Percentiles rank a stretch among this genome's conserved stretches.
Evolutionary conservation across 2,329 filamentous ascomycete species (phyloP).

Genomic region (Rhinocladiella mackenziei): DNA sequence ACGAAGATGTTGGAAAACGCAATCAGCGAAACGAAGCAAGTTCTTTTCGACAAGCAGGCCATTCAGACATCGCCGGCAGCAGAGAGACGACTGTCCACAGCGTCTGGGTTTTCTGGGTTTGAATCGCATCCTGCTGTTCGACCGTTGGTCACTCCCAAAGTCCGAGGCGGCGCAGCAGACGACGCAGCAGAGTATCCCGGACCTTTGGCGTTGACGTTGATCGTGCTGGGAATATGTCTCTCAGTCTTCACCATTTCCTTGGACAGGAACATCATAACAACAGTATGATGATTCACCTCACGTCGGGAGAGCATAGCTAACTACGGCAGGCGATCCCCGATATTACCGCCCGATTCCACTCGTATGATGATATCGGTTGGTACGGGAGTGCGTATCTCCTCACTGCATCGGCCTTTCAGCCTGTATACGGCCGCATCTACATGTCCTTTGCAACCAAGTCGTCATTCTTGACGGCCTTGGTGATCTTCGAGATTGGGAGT

Average conservation of each 20-base stretch:
- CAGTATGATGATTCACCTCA: slow-evolving; percentile 22
- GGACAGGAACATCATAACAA: slow-evolving; percentile 30
- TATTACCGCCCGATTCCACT: slow-evolving; percentile 28
- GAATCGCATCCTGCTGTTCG: neutral
- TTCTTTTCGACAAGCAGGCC: neutral
- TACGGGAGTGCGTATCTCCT: slow-evolving; percentile 30
- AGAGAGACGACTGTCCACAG: neutral
- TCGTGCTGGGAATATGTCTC: slow-evolving; percentile 32
- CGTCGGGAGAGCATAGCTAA: no score
- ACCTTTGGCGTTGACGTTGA: slow-evolving; percentile 24
- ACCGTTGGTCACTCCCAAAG: neutral
- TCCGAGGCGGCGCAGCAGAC: slow-evolving; percentile 1
- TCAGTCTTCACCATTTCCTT: slow-evolving; percentile 32
- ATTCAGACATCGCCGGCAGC: neutral
- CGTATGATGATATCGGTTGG: slow-evolving; percentile 29
- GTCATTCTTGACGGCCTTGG: slow-evolving; percentile 32
- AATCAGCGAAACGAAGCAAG: neutral
- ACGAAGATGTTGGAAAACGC: no score
- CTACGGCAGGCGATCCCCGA: slow-evolving; percentile 27
- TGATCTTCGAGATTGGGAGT: slow-evolving; percentile 34
- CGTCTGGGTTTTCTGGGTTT: slow-evolving; percentile 5
- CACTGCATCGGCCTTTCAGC: slow-evolving; percentile 23
- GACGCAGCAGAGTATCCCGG: slow-evolving; percentile 26
- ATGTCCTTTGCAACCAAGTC: slow-evolving; percentile 23
- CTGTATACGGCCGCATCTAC: slow-evolving; percentile 23